Evolutionary conservation across 352 stramenopile genomes (phyloP), one percentile per base, ranked within the genome.

Genomic region (Phytophthora fragariae): DNA sequence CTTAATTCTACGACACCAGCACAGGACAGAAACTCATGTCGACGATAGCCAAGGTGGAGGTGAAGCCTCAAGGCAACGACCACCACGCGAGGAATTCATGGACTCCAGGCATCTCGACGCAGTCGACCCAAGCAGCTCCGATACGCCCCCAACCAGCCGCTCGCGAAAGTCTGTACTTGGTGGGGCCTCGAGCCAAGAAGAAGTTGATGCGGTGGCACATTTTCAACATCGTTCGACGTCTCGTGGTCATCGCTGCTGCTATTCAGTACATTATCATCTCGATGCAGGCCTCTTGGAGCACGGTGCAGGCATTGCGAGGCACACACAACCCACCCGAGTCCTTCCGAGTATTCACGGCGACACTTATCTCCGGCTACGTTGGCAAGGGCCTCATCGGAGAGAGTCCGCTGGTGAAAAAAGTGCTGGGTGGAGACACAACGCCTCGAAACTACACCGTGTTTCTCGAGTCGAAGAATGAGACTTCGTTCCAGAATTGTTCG

Each of bases 241-340:
- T 81, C 3, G 19, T 76, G 12, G 59, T 76, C 1, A 70, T 83
- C 19, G 76, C 64, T 5, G 76, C 76, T 5, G 73, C 76, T 12
- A 64, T 81, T 0, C 68, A 75, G 52, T 85, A 85, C 67, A 73
- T 80, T 7, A 41, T 63, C 49, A 50, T 79, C 19, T 83, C 72
- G 0, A 54, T 82, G 29, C n/a, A 57, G 1, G 79, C 79, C 9
- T 62, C 58, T 27, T 71, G 35, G 24, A 29, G 50, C 11, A 74
- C 76, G 3, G 44, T 80, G 8, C 12, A 55, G 6, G 57, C 71
- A 17, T n/a, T 83, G 9, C 29, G 47, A 1, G 74, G 66, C 8
- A 53, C 27, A 2, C 46, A 78, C 37, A 72, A 73, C 21, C 47
- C 68, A 0, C 67, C 70, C 1, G 64, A 76, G 12, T 47, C 54